phyloP scores from a whole-genome alignment of 2,329 filamentous ascomycete species.

The Pseudopyricularia javanii region DNA sequence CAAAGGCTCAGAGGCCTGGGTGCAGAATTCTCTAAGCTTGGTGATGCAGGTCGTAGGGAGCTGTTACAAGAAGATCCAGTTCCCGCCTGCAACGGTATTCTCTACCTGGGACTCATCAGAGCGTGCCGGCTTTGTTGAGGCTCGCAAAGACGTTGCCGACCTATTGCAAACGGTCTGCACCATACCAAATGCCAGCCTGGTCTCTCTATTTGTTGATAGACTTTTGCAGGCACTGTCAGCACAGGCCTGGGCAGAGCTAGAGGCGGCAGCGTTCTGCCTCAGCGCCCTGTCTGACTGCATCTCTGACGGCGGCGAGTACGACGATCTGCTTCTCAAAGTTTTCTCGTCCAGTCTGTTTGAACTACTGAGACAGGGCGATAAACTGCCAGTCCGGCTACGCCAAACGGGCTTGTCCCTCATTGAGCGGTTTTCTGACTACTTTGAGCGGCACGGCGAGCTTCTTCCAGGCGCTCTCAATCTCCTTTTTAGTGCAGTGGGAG shows the following conservation, averaged over 20 bases:
- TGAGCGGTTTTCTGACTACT: conserved; percentile 64
- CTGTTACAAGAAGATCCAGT: conserved; percentile 57
- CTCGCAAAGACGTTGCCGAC: conserved; percentile 68
- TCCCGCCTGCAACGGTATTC: conserved; percentile 45
- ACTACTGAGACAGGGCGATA: conserved; percentile 35
- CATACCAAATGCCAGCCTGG: conserved; percentile 40
- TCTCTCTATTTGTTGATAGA: conserved; percentile 44
- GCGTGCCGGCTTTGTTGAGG: conserved; percentile 55
- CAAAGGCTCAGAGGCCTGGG: conserved; percentile 34
- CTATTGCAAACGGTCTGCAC: conserved; percentile 62
- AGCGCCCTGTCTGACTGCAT: conserved; percentile 56
- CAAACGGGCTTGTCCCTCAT: conserved; percentile 60
- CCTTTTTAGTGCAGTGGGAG: conserved; percentile 57
- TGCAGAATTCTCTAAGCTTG: conserved; percentile 42
- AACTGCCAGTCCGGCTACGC: conserved; percentile 49
- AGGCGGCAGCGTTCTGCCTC: conserved; percentile 50
- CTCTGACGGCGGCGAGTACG: conserved; percentile 41
- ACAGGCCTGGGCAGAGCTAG: conserved; percentile 45
- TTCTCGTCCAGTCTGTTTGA: conserved; percentile 49
- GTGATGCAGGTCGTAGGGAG: conserved; percentile 53
- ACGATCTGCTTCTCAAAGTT: conserved; percentile 45
- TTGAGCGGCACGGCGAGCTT: conserved; percentile 54
- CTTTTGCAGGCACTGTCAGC: conserved; percentile 34
- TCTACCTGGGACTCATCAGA: conserved; percentile 59
- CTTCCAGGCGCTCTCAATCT: conserved; percentile 62